Evolutionary conservation across 1,284 basidiomycete species (phyloP).

Genomic region (Coniferiporia sulphurascens): DNA sequence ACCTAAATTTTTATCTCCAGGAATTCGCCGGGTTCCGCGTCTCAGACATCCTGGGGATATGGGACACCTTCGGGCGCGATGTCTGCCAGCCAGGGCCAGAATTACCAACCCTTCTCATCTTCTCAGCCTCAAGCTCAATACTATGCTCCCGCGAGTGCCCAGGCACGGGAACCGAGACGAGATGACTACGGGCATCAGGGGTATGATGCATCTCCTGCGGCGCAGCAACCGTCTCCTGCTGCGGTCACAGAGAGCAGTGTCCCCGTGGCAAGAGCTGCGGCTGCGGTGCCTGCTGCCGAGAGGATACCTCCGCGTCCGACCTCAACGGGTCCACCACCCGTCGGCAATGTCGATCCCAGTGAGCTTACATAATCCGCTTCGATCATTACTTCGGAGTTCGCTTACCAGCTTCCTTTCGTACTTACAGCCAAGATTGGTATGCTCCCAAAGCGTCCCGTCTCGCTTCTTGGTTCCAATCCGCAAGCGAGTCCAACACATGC

Average conservation of each 20-base stretch:
- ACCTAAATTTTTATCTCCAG: background rate
- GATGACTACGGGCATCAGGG: constrained; percentile 1
- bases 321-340: constrained; percentile 15
- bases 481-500: constrained; percentile 27
- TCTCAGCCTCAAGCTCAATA: background rate
- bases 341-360: constrained; percentile 18
- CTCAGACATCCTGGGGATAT: constrained; percentile 12
- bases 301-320: constrained; percentile 14
- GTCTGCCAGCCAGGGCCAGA: background rate
- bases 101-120: background rate
- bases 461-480: constrained; percentile 44
- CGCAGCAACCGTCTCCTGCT: constrained; percentile 1
- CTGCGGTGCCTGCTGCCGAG: constrained; percentile 3
- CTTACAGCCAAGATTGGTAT: constrained; percentile 57
- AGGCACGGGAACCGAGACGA: background rate
- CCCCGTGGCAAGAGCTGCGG: background rate
- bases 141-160: background rate
- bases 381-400: background rate
- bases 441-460: constrained; percentile 69
- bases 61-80: constrained; percentile 7
- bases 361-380: background rate
- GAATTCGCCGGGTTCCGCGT: background rate
- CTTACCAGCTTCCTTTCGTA: background rate
- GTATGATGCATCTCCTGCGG: constrained; percentile 9
- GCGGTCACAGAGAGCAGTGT: background rate